Percentiles rank a stretch among this genome's conserved stretches.
phyloP scores from a whole-genome alignment of 345 rosid species.

The rapeseed (Brassica napus) region Da-Ae NC_063442.1:40599001-40599500 shows the following conservation, averaged over 20 bases:
- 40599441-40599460: conserved; percentile 74
- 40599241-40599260: conserved; percentile 91
- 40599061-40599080: conserved; percentile 74
- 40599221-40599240: conserved; percentile 67
- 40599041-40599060: conserved; percentile 50
- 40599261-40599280: conserved; percentile 80
- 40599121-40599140: conserved; percentile 59
- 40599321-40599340: background rate
- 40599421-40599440: conserved; percentile 96
- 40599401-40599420: conserved; percentile 49
- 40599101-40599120: conserved; percentile 67
- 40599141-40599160: conserved; percentile 52
- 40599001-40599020: background rate
- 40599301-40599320: background rate
- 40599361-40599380: background rate
- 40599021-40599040: background rate
- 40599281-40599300: conserved; percentile 78
- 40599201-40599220: conserved; percentile 72
- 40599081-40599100: conserved; percentile 87
- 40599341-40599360: background rate
- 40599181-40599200: conserved; percentile 80
- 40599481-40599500: conserved; percentile 45
- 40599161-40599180: conserved; percentile 45
- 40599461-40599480: conserved; percentile 55
- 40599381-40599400: conserved; percentile 15